Percentiles rank a stretch among this genome's conserved stretches.
Evolutionary conservation across 78 protist species (phyloP).

Genomic region (Dictyostelium intermedium): DNA sequence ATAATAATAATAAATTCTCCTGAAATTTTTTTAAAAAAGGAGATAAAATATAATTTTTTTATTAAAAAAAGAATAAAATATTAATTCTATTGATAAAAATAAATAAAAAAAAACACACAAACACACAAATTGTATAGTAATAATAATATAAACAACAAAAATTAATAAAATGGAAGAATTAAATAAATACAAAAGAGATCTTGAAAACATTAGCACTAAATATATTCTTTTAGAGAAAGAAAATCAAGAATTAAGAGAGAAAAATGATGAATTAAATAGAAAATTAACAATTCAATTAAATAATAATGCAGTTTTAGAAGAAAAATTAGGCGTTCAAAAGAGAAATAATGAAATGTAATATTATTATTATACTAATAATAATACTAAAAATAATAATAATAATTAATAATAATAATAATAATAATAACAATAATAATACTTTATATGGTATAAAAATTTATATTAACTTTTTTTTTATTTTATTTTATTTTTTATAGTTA

Average conservation of each 20-base stretch:
- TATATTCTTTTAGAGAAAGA: background rate
- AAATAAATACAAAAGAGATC: constrained; percentile 1
- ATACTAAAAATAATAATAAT: too few species aligned
- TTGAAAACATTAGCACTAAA: background rate
- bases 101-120: background rate
- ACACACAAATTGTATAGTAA: background rate
- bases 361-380: background rate
- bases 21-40: background rate
- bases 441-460: background rate
- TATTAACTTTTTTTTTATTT: background rate
- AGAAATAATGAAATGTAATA: background rate
- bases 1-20: background rate
- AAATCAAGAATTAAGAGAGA: background rate
- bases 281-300: constrained; percentile 6
- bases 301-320: background rate
- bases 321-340: background rate
- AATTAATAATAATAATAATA: too few species aligned
- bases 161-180: background rate
- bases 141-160: background rate
- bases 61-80: background rate
- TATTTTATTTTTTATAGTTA: background rate
- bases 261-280: background rate
- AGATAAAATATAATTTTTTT: background rate
- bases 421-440: background rate
- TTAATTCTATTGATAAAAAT: background rate